Base-by-base conservation (phyloP, 2,329 filamentous ascomycete genomes). In the Sporothrix brasiliensis region DNA sequence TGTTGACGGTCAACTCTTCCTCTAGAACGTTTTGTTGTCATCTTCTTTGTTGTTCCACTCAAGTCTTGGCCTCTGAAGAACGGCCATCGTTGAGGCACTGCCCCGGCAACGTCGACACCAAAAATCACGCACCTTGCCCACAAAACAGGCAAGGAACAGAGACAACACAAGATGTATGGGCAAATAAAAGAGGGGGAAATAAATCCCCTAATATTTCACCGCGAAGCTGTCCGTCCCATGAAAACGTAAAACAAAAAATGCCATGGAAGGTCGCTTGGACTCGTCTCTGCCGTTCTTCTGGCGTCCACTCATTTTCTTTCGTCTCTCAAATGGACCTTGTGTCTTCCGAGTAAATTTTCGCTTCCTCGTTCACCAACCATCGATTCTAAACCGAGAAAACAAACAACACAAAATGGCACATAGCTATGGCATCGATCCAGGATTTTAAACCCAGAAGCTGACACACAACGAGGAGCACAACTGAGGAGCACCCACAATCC, bases 321-420 rank as follows among this genome's bases (percentile, higher is more conserved):
- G 19, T 13, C 13, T 21, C n/a, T n/a, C 6, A 10, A 44, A 44
- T 10, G 10, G 21, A 41, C 21, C 14, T 61, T n/a, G 56, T 21
- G 44, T 39, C 39, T 41, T 11, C 56, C 14, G 44, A 19, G 44
- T 61, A 19, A 24, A 61, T 16, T 3, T 9, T 34, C 27, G 27
- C 53, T 56, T 56, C 21, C 30, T 60, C 30, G 19, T 21, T 34
- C n/a, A 44, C 56, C 6, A 7, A 24, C 39, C 58, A 47, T 44
- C 58, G 24, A 63, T 27, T 63, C 58, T 63, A 63, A 63, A 27
- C 56, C 41, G 19, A 63, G n/a, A 61, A 44, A 16, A 24, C 2
- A 9, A 54, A 54, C 10, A 19, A 56, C 41, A 16, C 24, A 24
- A n/a, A n/a, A 10, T n/a, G 27, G 53, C 16, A 13, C 39, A 44